Base-by-base conservation (phyloP, 1,284 basidiomycete species). In the Cerrena zonata region DNA sequence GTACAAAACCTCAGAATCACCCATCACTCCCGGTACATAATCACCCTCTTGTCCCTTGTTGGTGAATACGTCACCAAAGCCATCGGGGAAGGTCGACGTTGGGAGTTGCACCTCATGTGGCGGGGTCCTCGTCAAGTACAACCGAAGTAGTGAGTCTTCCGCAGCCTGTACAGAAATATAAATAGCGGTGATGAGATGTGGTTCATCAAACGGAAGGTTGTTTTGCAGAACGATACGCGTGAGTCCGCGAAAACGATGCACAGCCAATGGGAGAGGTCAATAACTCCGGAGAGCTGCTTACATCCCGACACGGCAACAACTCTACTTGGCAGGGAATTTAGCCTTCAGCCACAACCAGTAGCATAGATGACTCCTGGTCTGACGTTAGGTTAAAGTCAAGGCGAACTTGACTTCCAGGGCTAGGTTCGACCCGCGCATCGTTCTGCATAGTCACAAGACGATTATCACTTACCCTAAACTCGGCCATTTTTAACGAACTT, bases 401-500 rank as follows among this genome's bases (percentile, higher is more conserved):
- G n/a, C n/a, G n/a, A n/a, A n/a, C n/a, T n/a, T n/a, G n/a, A n/a
- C n/a, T n/a, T n/a, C n/a, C n/a, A n/a, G n/a, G n/a, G n/a, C n/a
- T n/a, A n/a, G n/a, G n/a, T n/a, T n/a, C n/a, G n/a, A 36, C 34
- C 11, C 34, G 11, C 11, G n/a, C 34, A 11, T 36, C 34, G n/a
- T 11, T 11, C 34, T 36, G 11, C 11, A 11, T 11, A 36, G 34
- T 36, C n/a, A n/a, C n/a, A n/a, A n/a, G n/a, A n/a, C n/a, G n/a
- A n/a, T n/a, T n/a, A n/a, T 11, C 4, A 53, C 82, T 56, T 65
- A 92, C 94, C 53, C 96, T 77, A 70, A 84, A 96, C 69, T 98
- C 92, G 15, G 94, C 94, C 95, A 99, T 99, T 64, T 82, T 84
- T 52, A 97, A 74, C 15, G 90, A 93, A 59, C 84, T 90, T 44